Base-by-base conservation (phyloP, 2,329 filamentous ascomycete genomes). In the Penicillium nordicum region DNA sequence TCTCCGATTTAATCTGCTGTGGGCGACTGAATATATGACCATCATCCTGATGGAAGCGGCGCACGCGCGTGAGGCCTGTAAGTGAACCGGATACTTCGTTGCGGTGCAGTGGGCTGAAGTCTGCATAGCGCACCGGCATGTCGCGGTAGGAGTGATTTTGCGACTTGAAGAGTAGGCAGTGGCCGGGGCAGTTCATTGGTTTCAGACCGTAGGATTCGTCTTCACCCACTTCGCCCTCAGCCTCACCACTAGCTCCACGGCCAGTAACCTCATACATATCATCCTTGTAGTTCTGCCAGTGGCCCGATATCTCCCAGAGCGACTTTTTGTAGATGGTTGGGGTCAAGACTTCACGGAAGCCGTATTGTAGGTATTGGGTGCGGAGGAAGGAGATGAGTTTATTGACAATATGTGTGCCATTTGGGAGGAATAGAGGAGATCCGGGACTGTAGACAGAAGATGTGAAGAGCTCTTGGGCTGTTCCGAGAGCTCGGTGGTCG, bases 111-210 rank as follows among this genome's bases (percentile, higher is more conserved):
- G 90, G 85, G 67, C 89, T 90, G 69, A 96, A 96, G 72, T 96
- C 92, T 54, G 91, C 90, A 73, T 90, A 91, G 66, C 91, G 86
- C 59, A 95, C 82, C 1, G 92, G 91, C 18, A 96, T 78, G 62
- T 96, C 89, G 61, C 88, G 84, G 74, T 93, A 93, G 64, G 87
- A 91, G 58, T 86, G 85, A 55, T 82, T 81, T 62, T 87, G 83
- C 45, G 87, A 87, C 58, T 84, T 87, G 71, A 95, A 96, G 59
- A 96, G 83, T 61, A 96, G 79, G 70, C 90, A 95, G 73, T 96
- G 91, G 3, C 90, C 91, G 0, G 91, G 91, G 70, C 91, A 96
- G 70, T 96, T 96, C 91, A 96, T 96, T 14, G 91, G 91, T 74
- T 96, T 96, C 64, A 96, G 77, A 18, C 89, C 90, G 73, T 90